Percentiles rank a stretch among this genome's conserved stretches.
Evolutionary conservation across 2,329 filamentous ascomycete genomes (phyloP).

Genomic region (Trichoderma sp.): DNA sequence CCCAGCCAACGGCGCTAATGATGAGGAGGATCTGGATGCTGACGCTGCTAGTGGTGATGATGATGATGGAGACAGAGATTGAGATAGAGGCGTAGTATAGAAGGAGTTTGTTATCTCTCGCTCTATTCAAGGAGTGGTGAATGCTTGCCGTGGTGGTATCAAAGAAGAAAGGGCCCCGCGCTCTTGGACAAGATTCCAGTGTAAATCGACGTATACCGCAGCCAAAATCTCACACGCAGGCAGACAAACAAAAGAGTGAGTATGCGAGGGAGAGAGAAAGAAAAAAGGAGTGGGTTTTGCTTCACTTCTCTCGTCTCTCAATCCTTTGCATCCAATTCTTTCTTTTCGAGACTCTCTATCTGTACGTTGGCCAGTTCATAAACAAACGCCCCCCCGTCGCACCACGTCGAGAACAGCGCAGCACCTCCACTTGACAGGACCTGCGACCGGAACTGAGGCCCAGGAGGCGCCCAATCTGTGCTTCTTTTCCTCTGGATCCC

Average conservation of each 20-base stretch:
- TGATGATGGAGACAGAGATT: neutral
- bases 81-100: neutral
- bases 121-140: neutral
- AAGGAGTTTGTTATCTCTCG: neutral
- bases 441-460: conserved; percentile 13
- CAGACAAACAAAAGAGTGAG: neutral
- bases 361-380: neutral
- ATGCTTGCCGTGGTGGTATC: conserved; percentile 1
- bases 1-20: neutral
- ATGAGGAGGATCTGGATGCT: neutral
- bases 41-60: neutral
- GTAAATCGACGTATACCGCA: neutral
- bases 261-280: neutral
- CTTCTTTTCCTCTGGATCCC: neutral
- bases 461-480: neutral
- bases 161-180: neutral
- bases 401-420: conserved; percentile 10
- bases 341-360: neutral
- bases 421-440: conserved; percentile 18
- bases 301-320: neutral
- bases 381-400: conserved; percentile 6
- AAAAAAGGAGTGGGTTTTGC: neutral
- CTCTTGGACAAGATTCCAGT: neutral
- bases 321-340: neutral
- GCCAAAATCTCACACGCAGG: neutral